These are phyloP conservation scores for Wickerhamiella cacticola DNA, from an alignment of 805 yeast species.

Conservation along the genomic window DNA sequence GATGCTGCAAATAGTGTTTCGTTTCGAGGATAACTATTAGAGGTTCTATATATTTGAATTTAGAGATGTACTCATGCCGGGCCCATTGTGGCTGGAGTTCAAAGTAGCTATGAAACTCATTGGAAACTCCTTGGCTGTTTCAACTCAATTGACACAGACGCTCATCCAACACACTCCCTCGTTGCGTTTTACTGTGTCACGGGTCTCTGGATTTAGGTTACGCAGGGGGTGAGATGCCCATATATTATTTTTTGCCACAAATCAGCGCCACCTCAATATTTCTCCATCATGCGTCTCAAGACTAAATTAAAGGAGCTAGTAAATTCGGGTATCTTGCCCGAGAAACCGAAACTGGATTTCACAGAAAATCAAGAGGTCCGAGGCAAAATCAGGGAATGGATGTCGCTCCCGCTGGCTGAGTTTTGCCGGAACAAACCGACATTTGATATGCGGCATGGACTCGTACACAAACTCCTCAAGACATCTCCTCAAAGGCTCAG, in stretches of 20 bases:
- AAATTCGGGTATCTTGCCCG: conserved; percentile 1
- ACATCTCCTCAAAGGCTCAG: conserved; percentile 16
- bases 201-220: neutral
- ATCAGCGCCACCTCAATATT: neutral
- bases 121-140: too few species aligned
- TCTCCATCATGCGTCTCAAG: conserved; percentile 8
- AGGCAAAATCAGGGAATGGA: conserved; percentile 13
- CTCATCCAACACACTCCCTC: too few species aligned
- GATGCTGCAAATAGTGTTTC: neutral
- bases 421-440: conserved; percentile 15
- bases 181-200: neutral
- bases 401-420: conserved; percentile 14
- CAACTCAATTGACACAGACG: too few species aligned
- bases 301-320: conserved; percentile 14
- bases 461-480: conserved; percentile 20
- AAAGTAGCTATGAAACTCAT: too few species aligned
- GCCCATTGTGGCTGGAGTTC: too few species aligned
- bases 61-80: too few species aligned
- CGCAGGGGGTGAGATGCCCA: too few species aligned
- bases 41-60: too few species aligned
- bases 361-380: conserved; percentile 15
- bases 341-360: conserved; percentile 12
- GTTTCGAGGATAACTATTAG: neutral
- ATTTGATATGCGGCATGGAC: conserved; percentile 22
- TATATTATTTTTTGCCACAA: neutral